Conservation (phyloP, 805 yeast species). For the Kodamaea sagamina region DNA sequence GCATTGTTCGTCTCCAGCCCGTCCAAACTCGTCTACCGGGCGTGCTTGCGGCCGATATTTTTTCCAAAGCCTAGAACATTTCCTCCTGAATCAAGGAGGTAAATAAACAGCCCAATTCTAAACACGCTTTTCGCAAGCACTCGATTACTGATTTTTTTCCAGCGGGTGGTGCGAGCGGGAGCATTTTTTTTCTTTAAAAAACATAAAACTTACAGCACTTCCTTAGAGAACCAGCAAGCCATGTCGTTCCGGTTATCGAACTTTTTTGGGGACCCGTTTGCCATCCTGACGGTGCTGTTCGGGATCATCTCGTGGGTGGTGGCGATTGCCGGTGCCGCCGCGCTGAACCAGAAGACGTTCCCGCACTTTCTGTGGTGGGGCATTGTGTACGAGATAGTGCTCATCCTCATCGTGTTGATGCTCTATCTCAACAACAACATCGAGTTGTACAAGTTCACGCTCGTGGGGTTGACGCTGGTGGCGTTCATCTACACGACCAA, state of each 20-base stretch:
- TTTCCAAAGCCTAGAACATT: slow-evolving; percentile 7
- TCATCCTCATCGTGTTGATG: slow-evolving; percentile 52
- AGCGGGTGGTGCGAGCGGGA: neutral
- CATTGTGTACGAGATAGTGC: slow-evolving; percentile 69
- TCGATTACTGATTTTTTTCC: slow-evolving; percentile 1
- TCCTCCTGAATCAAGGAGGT: slow-evolving; percentile 6
- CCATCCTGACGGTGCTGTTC: slow-evolving; percentile 75
- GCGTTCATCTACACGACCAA: slow-evolving; percentile 86
- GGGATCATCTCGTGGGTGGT: slow-evolving; percentile 81
- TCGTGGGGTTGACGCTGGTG: slow-evolving; percentile 60
- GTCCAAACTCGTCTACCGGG: slow-evolving; percentile 1
- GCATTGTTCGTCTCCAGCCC: too few relatives aligned
- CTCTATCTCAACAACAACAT: slow-evolving; percentile 62
- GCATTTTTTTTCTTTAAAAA: neutral
- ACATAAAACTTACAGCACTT: slow-evolving; percentile 2
- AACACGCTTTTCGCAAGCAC: slow-evolving; percentile 1
- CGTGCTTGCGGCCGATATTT: slow-evolving; percentile 1
- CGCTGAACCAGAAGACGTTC: slow-evolving; percentile 40
- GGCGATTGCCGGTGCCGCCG: slow-evolving; percentile 82
- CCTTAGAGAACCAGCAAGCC: neutral
- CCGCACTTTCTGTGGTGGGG: slow-evolving; percentile 98
- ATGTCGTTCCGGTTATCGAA: slow-evolving; percentile 49
- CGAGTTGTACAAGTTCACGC: slow-evolving; percentile 64
- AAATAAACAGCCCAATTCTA: slow-evolving; percentile 2
- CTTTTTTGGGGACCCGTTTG: slow-evolving; percentile 82